Percentiles rank a stretch among this genome's conserved stretches.
Conservation (phyloP, 805 yeast genomes). For the Saturnispora mendoncae region DNA sequence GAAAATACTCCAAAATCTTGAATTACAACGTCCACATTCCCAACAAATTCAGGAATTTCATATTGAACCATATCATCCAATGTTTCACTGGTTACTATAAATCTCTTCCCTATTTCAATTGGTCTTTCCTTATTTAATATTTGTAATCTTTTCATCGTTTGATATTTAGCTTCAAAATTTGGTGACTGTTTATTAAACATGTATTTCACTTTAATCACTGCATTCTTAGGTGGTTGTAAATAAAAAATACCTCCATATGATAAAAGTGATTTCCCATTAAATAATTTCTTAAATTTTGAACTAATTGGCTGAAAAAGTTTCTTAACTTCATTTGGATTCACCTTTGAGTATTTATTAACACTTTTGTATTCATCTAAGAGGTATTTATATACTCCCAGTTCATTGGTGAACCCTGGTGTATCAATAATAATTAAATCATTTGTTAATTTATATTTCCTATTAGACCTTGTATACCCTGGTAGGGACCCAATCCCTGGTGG, state of each 20-base stretch:
- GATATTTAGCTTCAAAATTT: conserved; percentile 31
- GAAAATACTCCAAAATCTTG: conserved; percentile 57
- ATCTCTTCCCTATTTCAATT: conserved; percentile 20
- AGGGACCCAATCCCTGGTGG: conserved; percentile 41
- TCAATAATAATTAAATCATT: conserved; percentile 27
- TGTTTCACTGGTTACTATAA: conserved; percentile 20
- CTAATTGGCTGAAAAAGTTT: background rate
- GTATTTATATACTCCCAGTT: conserved; percentile 20
- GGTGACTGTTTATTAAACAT: conserved; percentile 30
- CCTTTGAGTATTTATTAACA: conserved; percentile 1
- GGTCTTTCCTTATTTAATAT: conserved; percentile 21
- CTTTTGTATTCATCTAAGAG: conserved; percentile 12
- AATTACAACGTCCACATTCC: conserved; percentile 55
- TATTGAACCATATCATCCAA: conserved; percentile 33
- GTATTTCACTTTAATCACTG: conserved; percentile 38
- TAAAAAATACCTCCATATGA: conserved; percentile 57
- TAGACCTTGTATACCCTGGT: conserved; percentile 65
- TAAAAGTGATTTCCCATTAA: conserved; percentile 20
- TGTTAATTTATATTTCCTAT: conserved; percentile 30
- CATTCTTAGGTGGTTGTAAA: conserved; percentile 42
- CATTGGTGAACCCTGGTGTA: conserved; percentile 36
- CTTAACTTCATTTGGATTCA: conserved; percentile 6
- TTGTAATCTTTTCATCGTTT: conserved; percentile 27
- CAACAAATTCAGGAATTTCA: conserved; percentile 63
- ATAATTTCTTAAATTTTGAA: conserved; percentile 11